Percentiles rank a stretch among this genome's conserved stretches.
Evolutionary conservation across 192 early-diverging fungal species (phyloP).

Genomic region (Rhizophagus clarus): DNA sequence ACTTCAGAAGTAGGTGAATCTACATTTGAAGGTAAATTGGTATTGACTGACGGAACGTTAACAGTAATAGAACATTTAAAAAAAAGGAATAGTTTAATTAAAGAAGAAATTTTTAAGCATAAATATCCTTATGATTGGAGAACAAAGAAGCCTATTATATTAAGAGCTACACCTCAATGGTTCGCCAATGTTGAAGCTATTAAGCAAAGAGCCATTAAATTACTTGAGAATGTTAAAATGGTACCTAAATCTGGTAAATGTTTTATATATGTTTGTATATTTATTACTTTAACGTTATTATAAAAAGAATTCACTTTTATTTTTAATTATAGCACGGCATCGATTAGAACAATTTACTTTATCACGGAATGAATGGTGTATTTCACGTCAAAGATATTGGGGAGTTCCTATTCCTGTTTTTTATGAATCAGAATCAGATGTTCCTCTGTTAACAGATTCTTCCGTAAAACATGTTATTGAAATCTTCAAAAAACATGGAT

Average conservation of each 20-base stretch:
- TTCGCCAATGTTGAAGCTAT: conserved; percentile 73
- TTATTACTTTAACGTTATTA: background rate
- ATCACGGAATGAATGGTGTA: conserved; percentile 80
- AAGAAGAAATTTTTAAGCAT: conserved; percentile 58
- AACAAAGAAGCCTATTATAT: conserved; percentile 78
- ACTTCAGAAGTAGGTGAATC: conserved; percentile 63
- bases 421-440: conserved; percentile 62
- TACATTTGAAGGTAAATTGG: conserved; percentile 60
- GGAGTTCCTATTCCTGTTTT: conserved; percentile 81
- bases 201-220: conserved; percentile 60
- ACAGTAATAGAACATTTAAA: conserved; percentile 59
- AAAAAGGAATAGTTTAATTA: conserved; percentile 45
- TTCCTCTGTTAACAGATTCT: conserved; percentile 63
- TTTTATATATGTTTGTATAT: background rate
- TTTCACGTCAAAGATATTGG: conserved; percentile 81
- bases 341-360: conserved; percentile 67
- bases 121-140: conserved; percentile 88
- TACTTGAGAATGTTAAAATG: conserved; percentile 55
- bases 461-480: conserved; percentile 69
- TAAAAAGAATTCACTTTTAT: background rate
- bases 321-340: conserved; percentile 31
- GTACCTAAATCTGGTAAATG: conserved; percentile 59
- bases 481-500: conserved; percentile 56
- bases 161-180: conserved; percentile 84
- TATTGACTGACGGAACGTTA: conserved; percentile 59